Conservation (phyloP, 1,284 basidiomycete genomes). For the Grifola frondosa region DNA sequence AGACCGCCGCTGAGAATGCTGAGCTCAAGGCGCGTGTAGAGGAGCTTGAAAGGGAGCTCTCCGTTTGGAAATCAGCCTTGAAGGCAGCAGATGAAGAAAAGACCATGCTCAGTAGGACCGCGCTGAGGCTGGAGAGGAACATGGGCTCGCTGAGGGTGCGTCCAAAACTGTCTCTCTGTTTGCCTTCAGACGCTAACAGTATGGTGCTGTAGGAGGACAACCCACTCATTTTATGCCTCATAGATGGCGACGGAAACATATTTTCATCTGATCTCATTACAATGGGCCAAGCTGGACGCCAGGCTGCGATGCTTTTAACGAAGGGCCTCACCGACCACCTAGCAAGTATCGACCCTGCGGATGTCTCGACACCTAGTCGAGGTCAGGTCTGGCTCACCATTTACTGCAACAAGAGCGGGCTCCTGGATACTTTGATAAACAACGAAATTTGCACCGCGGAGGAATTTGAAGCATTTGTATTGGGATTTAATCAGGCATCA, state of each 20-base stretch:
- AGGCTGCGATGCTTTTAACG: constrained; percentile 40
- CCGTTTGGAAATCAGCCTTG: constrained; percentile 35
- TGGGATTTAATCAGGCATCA: constrained; percentile 44
- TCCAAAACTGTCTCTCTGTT: background rate
- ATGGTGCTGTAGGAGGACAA: constrained; percentile 37
- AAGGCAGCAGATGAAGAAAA: constrained; percentile 33
- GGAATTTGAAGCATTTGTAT: constrained; percentile 43
- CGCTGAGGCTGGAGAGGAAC: constrained; percentile 29
- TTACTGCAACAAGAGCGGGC: constrained; percentile 43
- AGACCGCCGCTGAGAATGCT: constrained; percentile 26
- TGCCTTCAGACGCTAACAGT: background rate
- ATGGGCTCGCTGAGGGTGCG: constrained; percentile 33
- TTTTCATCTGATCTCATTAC: constrained; percentile 38
- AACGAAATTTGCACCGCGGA: constrained; percentile 35
- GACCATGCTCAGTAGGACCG: constrained; percentile 19
- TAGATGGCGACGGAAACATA: constrained; percentile 47
- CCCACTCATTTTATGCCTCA: constrained; percentile 37
- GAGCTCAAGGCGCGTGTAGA: constrained; percentile 28
- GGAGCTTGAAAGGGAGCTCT: constrained; percentile 34
- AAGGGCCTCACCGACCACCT: constrained; percentile 37
- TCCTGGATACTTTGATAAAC: constrained; percentile 35
- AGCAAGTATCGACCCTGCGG: constrained; percentile 17
- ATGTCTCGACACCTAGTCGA: constrained; percentile 20
- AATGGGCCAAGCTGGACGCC: constrained; percentile 36
- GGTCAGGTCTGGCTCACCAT: constrained; percentile 40